Base-by-base conservation (phyloP, 169 alveolate genomes). In the Cryptosporidium sp. region DNA sequence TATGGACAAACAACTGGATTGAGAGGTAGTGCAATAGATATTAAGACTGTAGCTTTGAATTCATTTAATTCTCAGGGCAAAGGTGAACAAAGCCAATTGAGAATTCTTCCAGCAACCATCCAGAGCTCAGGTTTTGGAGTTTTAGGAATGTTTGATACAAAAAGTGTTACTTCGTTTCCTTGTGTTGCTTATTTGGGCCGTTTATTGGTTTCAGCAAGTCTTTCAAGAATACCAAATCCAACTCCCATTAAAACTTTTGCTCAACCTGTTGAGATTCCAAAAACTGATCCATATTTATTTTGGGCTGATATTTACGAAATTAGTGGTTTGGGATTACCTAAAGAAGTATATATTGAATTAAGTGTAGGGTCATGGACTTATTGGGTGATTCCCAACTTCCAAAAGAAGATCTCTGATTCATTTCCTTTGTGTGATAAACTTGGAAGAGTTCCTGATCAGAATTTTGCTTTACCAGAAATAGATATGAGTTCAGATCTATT, bases 1-100 rank as follows among this genome's bases (percentile, higher is more conserved):
- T 80, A 80, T 80, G 89, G 89, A 1, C 89, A 80, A 45, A 80
- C 89, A 21, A 80, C 89, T n/a, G 89, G 89, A 62, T 31, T 80
- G 43, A 59, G 75, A 59, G 89, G 89, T 2, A 80, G 75, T 65
- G 59, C 89, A 14, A 80, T 80, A 12, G 75, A 80, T 26, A 62
- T 80, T 41, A 80, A 80, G n/a, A 35, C 55, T 18, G 55, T 80
- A 1, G 89, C 89, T n/a, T 21, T 80, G 12, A 62, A 48, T 61
- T 59, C 89, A 21, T 23, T 62, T 26, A 65, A 29, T n/a, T 59
- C 89, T 4, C 80, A 80, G 39, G 16, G 14, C 31, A 73, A 73
- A 39, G 59, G 51, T n/a, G 80, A 80, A 8, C 55, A 37, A 48
- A 65, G 51, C 26, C 61, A 55, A 12, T 23, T 37, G 29, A 69